Conservation (phyloP, 2,329 filamentous ascomycete species). For the Talaromyces islandicus region DNA sequence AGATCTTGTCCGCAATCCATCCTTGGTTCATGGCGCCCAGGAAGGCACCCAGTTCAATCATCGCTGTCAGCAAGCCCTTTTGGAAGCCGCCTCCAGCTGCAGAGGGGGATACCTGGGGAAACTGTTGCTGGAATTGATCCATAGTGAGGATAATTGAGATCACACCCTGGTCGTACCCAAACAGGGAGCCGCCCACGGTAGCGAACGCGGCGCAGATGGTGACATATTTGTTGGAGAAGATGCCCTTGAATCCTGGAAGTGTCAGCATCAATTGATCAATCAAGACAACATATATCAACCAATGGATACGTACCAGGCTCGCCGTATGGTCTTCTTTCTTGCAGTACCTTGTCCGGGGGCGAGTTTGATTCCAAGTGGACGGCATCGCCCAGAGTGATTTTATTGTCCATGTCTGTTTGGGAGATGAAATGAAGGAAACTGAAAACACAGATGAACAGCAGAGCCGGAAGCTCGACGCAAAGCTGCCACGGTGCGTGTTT, state of each 20-base stretch:
- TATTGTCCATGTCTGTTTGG: no score
- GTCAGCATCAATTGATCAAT: no score
- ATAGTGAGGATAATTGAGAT: slow-evolving; percentile 46
- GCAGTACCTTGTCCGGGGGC: no score
- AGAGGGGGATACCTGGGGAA: slow-evolving; percentile 37
- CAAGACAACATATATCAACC: no score
- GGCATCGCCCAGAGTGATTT: no score
- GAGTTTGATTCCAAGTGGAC: no score
- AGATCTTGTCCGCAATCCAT: slow-evolving; percentile 45
- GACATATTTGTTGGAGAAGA: slow-evolving; percentile 46
- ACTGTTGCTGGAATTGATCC: slow-evolving; percentile 45
- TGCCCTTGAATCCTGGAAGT: slow-evolving; percentile 36
- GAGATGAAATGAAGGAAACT: no score
- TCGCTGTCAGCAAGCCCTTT: slow-evolving; percentile 46
- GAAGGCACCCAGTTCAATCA: slow-evolving; percentile 50
- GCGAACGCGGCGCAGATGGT: slow-evolving; percentile 47
- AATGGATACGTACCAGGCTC: no score
- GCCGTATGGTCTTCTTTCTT: no score
- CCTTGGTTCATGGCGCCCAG: slow-evolving; percentile 41
- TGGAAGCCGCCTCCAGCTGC: slow-evolving; percentile 34
- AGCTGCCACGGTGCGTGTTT: no score
- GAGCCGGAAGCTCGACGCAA: no score
- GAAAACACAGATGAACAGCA: no score
- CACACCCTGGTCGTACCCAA: slow-evolving; percentile 45
- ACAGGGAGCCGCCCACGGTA: slow-evolving; percentile 45